phyloP scores from a whole-genome alignment of 805 yeast species.

The Lachancea mirantina region DNA sequence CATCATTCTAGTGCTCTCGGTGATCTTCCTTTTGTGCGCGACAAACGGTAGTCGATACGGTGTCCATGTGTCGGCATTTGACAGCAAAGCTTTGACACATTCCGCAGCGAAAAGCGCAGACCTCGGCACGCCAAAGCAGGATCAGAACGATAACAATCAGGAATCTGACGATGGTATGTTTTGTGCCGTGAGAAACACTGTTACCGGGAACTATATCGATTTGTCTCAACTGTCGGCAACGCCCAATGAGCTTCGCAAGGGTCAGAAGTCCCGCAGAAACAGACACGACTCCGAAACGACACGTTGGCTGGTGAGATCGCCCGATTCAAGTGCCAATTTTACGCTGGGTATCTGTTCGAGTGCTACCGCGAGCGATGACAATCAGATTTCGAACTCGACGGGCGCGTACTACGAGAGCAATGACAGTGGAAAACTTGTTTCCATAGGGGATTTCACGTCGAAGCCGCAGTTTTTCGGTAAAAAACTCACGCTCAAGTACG shows the following conservation, averaged over 20 bases:
- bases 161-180: slow-evolving; percentile 18
- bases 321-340: slow-evolving; percentile 64
- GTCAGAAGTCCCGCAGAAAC: slow-evolving; percentile 4
- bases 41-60: too few relatives aligned
- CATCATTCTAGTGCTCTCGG: too few relatives aligned
- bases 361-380: slow-evolving; percentile 33
- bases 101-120: too few relatives aligned
- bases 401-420: slow-evolving; percentile 53
- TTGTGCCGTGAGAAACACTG: slow-evolving; percentile 29
- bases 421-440: slow-evolving; percentile 30
- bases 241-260: slow-evolving; percentile 17
- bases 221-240: slow-evolving; percentile 27
- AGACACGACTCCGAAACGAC: slow-evolving; percentile 14
- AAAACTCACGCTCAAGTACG: slow-evolving; percentile 62
- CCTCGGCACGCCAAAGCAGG: too few relatives aligned
- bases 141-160: too few relatives aligned
- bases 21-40: too few relatives aligned
- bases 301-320: slow-evolving; percentile 61
- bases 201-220: slow-evolving; percentile 28
- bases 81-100: too few relatives aligned
- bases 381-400: slow-evolving; percentile 25
- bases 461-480: slow-evolving; percentile 65
- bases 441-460: slow-evolving; percentile 57
- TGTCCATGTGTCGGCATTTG: too few relatives aligned
- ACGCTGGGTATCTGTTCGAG: slow-evolving; percentile 65